Conservation (phyloP, 371 early-diverging fungal genomes). For the Synchytrium microbalum region DNA sequence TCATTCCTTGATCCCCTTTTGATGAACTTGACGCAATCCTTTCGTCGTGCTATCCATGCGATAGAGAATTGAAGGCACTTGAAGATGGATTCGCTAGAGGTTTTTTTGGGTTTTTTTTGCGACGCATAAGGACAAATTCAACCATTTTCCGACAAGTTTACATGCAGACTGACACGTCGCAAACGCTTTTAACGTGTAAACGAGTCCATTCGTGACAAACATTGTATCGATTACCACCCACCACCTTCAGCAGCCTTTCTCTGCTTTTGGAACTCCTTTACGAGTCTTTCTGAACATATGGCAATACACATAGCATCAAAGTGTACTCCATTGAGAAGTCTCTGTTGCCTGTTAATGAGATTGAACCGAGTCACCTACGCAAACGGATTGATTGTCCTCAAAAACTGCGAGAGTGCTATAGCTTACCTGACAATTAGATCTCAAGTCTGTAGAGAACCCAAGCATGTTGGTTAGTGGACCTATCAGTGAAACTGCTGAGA, state of each 20-base stretch:
- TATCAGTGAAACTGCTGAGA: neutral
- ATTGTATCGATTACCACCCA: no score
- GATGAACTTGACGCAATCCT: no score
- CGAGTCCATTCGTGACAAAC: no score
- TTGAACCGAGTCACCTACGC: neutral
- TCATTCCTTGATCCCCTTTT: no score
- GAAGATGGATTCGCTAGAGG: no score
- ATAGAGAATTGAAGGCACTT: no score
- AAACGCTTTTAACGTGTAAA: no score
- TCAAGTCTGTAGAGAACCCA: conserved; percentile 92
- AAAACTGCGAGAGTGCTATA: neutral
- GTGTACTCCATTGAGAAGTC: conserved; percentile 97
- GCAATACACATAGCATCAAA: conserved; percentile 71
- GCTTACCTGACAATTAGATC: conserved; percentile 63
- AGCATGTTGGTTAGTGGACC: conserved; percentile 96
- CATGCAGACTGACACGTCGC: no score
- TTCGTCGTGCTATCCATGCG: no score
- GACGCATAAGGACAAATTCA: no score
- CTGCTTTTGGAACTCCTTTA: conserved; percentile 71
- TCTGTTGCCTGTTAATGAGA: conserved; percentile 72
- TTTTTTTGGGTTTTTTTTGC: no score
- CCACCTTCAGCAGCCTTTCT: conserved; percentile 9
- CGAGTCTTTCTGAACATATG: conserved; percentile 74
- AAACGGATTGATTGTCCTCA: neutral
- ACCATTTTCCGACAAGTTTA: no score